Conservation (phyloP, 2,329 filamentous ascomycete species). For the Talaromyces sp. region DNA sequence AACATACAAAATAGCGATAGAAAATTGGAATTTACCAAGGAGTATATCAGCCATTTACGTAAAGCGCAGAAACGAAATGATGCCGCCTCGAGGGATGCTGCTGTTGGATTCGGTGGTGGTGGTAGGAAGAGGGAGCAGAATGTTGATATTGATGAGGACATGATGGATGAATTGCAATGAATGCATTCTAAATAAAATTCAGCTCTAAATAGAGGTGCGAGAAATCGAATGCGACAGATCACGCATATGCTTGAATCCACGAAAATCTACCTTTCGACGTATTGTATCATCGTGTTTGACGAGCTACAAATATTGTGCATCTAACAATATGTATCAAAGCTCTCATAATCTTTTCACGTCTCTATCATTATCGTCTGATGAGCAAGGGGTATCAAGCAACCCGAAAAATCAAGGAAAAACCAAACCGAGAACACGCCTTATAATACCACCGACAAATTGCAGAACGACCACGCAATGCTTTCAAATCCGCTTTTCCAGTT, state of each 20-base stretch:
- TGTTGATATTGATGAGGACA: slow-evolving; percentile 38
- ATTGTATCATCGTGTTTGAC: neutral
- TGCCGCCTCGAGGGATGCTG: slow-evolving; percentile 22
- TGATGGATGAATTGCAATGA: slow-evolving; percentile 38
- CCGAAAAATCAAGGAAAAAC: slow-evolving; percentile 9
- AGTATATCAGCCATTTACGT: slow-evolving; percentile 55
- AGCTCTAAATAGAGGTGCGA: neutral
- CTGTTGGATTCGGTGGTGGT: slow-evolving; percentile 14
- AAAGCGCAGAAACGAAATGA: slow-evolving; percentile 43
- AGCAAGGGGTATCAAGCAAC: slow-evolving; percentile 17
- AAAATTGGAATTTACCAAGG: slow-evolving; percentile 56
- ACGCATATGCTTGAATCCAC: neutral
- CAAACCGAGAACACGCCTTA: slow-evolving; percentile 10
- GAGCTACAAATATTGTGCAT: neutral
- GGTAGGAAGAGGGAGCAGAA: slow-evolving; percentile 17
- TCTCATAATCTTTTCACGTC: slow-evolving; percentile 5
- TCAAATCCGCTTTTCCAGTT: slow-evolving; percentile 1
- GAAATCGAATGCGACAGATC: neutral
- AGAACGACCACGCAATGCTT: slow-evolving; percentile 9
- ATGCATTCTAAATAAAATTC: neutral
- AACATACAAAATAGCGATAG: slow-evolving; percentile 55
- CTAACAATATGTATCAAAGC: neutral
- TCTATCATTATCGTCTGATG: slow-evolving; percentile 17
- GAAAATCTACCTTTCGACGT: neutral
- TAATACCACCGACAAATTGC: slow-evolving; percentile 6